A percentile compares a stretch with the other conserved stretches of the same genome.
These are phyloP conservation scores for Hypoxylon sp. DNA, from an alignment of 2,329 filamentous ascomycete species.

Conservation along the genomic window DNA sequence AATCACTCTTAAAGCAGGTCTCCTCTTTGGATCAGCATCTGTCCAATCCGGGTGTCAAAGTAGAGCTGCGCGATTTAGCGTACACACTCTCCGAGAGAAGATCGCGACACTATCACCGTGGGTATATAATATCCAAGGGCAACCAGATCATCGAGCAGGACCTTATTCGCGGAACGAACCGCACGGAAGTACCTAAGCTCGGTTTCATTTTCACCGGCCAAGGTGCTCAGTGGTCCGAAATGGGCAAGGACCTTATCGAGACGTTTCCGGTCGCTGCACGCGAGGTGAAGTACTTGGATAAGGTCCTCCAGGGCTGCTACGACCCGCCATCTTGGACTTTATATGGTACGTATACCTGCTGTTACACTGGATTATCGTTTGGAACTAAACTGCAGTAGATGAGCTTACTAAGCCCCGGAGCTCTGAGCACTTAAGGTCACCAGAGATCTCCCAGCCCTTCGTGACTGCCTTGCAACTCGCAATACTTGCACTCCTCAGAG, in stretches of 20 bases:
- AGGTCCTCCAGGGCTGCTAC: not conserved
- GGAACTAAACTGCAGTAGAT: conserved; percentile 2
- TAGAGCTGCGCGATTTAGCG: conserved; percentile 42
- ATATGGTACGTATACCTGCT: not conserved
- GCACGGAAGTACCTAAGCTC: not conserved
- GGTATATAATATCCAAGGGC: conserved; percentile 35
- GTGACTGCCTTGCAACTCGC: conserved; percentile 10
- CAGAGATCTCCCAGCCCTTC: conserved; percentile 10
- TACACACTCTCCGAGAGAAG: conserved; percentile 48
- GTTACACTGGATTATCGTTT: not conserved
- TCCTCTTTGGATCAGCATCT: conserved; percentile 42
- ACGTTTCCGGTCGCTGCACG: not conserved
- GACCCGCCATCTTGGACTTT: not conserved
- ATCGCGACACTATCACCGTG: conserved; percentile 37
- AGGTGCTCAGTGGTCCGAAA: conserved; percentile 12
- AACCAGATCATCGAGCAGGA: conserved; percentile 2
- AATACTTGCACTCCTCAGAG: not conserved
- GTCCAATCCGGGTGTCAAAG: conserved; percentile 42
- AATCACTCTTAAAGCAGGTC: conserved; percentile 42
- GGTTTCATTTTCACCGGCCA: conserved; percentile 22
- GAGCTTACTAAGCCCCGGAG: conserved; percentile 9
- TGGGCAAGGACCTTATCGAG: conserved; percentile 5
- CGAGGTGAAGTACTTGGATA: conserved; percentile 2
- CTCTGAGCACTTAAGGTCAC: conserved; percentile 3
- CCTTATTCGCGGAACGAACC: conserved; percentile 2